Base-by-base conservation (phyloP, 176 grass and related monocot genomes). In the Carex kokanica region DNA sequence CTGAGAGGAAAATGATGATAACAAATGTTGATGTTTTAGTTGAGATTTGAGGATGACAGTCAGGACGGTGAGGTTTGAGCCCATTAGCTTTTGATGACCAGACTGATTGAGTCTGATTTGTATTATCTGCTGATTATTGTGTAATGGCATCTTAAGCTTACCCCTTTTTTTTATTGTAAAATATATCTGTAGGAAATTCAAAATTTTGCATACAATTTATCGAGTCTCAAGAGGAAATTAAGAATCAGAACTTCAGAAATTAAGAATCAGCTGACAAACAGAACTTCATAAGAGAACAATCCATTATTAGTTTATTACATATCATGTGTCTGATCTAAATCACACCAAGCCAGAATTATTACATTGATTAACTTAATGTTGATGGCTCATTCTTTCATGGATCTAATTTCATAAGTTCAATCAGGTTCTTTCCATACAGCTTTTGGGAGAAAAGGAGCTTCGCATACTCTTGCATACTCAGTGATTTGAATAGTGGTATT, bases 371-470 rank as follows among this genome's bases (percentile, higher is more conserved):
- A 20, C 67, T 20, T 70, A 8, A 0, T 43, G 16, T 31, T 70
- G 67, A 20, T 71, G n/a, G 34, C 7, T 45, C 2, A 21, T 4
- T 58, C 53, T 20, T 9, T 63, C 8, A 81, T 45, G 56, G 17
- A 40, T 81, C 38, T 40, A 63, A 81, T 81, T 85, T 86, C 84
- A 86, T 45, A n/a, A 36, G 29, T 34, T 86, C 60, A 1, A 80
- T 59, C 41, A 70, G 49, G 32, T n/a, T 86, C 60, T 86, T 86
- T 51, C 74, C 74, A 69, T 80, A 64, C 3, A 86, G 25, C 47
- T 86, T 86, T 38, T 43, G 77, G 14, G 84, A 57, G 7, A 86
- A 43, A 10, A 80, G 56, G 72, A 80, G 84, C 14, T 86, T 86
- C 1, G 52, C n/a, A 43, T 18, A 86, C 12, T 86, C 71, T 25